Evolutionary conservation across 2,329 filamentous ascomycete genomes (phyloP).

Genomic region (Arthrobotrys sinensis): DNA sequence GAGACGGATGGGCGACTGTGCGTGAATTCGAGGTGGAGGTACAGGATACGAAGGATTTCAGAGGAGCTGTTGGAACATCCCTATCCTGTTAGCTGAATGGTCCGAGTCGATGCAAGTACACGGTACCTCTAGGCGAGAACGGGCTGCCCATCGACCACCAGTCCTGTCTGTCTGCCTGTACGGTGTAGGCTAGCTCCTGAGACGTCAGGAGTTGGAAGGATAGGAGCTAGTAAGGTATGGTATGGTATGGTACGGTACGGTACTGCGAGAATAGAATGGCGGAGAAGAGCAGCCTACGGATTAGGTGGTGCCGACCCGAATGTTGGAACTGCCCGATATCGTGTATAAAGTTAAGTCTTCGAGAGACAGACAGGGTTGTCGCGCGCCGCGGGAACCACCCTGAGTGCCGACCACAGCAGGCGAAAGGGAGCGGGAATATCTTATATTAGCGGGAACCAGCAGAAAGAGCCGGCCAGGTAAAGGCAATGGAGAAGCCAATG

Average conservation of each 20-base stretch:
- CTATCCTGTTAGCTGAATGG: slow-evolving; percentile 33
- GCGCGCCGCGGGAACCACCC: slow-evolving; percentile 19
- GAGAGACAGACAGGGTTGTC: slow-evolving; percentile 1
- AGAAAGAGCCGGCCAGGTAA: no score
- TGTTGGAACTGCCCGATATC: slow-evolving; percentile 16
- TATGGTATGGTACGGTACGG: no score
- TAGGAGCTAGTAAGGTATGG: no score
- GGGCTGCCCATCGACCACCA: background rate
- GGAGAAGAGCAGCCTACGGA: slow-evolving; percentile 40
- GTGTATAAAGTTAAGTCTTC: background rate
- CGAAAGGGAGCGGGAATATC: background rate
- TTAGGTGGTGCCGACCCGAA: slow-evolving; percentile 55
- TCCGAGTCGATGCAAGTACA: slow-evolving; percentile 22
- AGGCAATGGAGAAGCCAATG: no score
- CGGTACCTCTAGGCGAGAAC: slow-evolving; percentile 9
- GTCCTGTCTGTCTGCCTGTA: background rate
- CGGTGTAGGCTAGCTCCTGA: slow-evolving; percentile 13
- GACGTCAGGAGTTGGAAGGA: slow-evolving; percentile 40
- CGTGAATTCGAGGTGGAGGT: slow-evolving; percentile 7
- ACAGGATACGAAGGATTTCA: slow-evolving; percentile 18
- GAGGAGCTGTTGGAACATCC: slow-evolving; percentile 24
- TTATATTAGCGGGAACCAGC: no score
- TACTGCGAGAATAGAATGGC: background rate
- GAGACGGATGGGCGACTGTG: background rate
- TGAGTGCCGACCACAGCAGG: slow-evolving; percentile 9